Evolutionary conservation across 306 rosid species (phyloP).

Genomic region (Quercus glauca): DNA sequence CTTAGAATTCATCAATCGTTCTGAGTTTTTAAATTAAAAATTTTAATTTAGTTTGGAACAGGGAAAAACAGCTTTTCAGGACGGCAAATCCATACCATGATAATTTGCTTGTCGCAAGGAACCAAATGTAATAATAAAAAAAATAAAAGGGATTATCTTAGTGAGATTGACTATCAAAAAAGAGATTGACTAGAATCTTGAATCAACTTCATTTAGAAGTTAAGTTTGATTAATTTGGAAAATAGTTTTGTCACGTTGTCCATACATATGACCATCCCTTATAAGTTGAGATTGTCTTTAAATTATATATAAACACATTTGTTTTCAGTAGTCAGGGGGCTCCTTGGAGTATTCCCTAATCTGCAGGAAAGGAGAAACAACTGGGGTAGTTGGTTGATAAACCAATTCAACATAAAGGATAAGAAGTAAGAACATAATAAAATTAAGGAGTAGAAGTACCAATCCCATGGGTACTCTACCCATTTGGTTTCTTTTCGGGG

Average conservation of each 20-base stretch:
- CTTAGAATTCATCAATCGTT: too few relatives aligned
- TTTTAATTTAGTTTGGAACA: too few relatives aligned
- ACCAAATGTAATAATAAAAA: background rate
- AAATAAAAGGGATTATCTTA: background rate
- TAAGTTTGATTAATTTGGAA: too few relatives aligned
- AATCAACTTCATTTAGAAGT: too few relatives aligned
- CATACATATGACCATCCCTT: too few relatives aligned
- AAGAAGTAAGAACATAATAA: background rate
- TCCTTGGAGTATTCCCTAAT: background rate
- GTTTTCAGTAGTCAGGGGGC: too few relatives aligned
- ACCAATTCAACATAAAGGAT: background rate
- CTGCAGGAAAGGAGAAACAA: background rate
- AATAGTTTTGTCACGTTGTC: too few relatives aligned
- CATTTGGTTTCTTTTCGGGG: background rate
- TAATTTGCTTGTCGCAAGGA: background rate
- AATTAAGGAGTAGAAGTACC: background rate
- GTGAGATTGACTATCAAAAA: background rate
- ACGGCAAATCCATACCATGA: background rate
- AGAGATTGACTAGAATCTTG: too few relatives aligned
- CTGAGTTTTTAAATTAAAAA: too few relatives aligned
- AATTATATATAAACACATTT: too few relatives aligned
- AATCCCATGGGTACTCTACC: background rate
- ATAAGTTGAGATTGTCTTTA: too few relatives aligned
- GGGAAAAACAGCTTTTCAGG: background rate
- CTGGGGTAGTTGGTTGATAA: background rate